Evolutionary conservation across 192 early-diverging fungal genomes (phyloP).

Genomic region (Gaertneriomyces sp.): DNA sequence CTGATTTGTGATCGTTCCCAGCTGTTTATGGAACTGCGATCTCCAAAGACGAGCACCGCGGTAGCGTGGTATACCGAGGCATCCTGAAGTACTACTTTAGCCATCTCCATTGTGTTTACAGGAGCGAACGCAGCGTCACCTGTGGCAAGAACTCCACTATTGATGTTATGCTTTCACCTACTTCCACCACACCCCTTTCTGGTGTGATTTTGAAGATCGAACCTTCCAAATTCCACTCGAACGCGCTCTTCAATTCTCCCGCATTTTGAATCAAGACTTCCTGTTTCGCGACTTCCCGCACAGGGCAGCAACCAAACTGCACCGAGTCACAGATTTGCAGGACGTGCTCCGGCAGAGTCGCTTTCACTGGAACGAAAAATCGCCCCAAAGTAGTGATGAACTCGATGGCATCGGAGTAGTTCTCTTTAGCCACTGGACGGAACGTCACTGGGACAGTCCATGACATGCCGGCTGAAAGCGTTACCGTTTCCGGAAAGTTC

Average conservation of each 20-base stretch:
- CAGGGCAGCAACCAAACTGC: constrained; percentile 50
- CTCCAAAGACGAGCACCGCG: constrained; percentile 52
- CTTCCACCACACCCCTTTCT: too few species aligned
- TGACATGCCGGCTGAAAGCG: constrained; percentile 57
- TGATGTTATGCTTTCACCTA: too few species aligned
- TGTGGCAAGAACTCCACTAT: too few species aligned
- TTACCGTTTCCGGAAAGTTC: constrained; percentile 58
- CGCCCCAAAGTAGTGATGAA: constrained; percentile 53
- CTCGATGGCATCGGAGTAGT: constrained; percentile 53
- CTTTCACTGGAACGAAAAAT: constrained; percentile 51
- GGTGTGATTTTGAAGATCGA: too few species aligned
- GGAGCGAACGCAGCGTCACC: too few species aligned
- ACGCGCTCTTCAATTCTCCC: constrained; percentile 47
- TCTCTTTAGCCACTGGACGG: constrained; percentile 56
- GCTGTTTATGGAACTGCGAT: constrained; percentile 16
- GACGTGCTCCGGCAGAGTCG: constrained; percentile 53
- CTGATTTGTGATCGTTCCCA: constrained; percentile 41
- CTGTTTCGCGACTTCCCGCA: constrained; percentile 43
- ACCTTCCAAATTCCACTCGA: constrained; percentile 41
- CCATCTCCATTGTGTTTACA: background rate
- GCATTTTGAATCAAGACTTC: constrained; percentile 43
- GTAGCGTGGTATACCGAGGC: constrained; percentile 46
- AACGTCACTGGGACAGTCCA: constrained; percentile 58
- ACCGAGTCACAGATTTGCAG: constrained; percentile 45
- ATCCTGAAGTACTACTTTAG: constrained; percentile 26